Percentiles rank a stretch among this genome's conserved stretches.
phyloP scores from a whole-genome alignment of 2,329 filamentous ascomycete genomes.

The Alternaria arborescens region DNA sequence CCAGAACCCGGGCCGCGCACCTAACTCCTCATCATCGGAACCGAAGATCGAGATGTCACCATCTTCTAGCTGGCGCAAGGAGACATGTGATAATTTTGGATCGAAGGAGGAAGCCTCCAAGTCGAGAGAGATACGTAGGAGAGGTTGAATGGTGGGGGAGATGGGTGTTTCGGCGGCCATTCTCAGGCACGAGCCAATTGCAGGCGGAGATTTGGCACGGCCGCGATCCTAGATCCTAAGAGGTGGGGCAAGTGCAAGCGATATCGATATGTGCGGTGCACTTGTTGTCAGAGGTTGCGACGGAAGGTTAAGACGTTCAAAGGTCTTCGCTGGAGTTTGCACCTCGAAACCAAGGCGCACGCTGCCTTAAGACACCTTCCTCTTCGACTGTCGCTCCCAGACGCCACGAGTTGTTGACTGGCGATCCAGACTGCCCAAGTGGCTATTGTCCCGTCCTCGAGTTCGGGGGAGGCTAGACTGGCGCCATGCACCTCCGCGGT shows the following conservation, averaged over 20 bases:
- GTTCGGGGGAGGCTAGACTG: constrained; percentile 9
- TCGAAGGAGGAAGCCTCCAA: constrained; percentile 22
- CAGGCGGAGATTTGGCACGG: constrained; percentile 13
- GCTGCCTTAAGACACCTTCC: constrained; percentile 24
- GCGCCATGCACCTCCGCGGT: constrained; percentile 13
- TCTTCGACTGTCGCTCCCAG: constrained; percentile 18
- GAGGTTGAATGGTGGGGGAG: constrained; percentile 26
- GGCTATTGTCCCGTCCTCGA: constrained; percentile 6
- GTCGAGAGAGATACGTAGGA: constrained; percentile 34
- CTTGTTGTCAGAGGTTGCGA: constrained; percentile 1
- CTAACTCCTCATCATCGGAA: constrained; percentile 29
- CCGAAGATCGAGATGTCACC: constrained; percentile 28
- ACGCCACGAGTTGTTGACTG: constrained; percentile 14
- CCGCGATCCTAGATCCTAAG: constrained; percentile 11
- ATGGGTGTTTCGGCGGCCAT: constrained; percentile 33
- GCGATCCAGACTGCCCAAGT: constrained; percentile 22
- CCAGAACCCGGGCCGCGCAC: constrained; percentile 30
- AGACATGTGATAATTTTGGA: constrained; percentile 23
- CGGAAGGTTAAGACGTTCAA: not conserved
- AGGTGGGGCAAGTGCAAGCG: constrained; percentile 8
- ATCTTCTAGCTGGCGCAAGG: constrained; percentile 37
- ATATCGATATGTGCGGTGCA: constrained; percentile 6
- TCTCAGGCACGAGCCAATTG: constrained; percentile 36
- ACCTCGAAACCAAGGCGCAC: not conserved
- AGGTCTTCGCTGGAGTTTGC: not conserved